Evolutionary conservation across 352 stramenopile species (phyloP), one percentile per base, ranked within the genome.

Genomic region (Pythium coloratum): DNA sequence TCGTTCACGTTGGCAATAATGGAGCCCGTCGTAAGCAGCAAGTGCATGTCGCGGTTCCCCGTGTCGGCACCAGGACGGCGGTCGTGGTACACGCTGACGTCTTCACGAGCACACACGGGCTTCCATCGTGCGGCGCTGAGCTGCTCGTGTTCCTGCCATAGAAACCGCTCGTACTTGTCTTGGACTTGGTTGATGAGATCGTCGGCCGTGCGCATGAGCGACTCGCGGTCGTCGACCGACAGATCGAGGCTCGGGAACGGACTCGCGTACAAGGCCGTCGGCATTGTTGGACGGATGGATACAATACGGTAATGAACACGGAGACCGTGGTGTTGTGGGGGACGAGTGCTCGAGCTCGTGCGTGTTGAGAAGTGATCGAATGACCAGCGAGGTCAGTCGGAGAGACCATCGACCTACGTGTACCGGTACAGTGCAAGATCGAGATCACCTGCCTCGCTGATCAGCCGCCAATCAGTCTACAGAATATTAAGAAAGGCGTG

Each of bases 1-100:
- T 91, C 83, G 30, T 90, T 67, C 0, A 91, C 40, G 13, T 70
- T 75, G 10, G 81, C 81, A 8, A 67, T 60, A 1, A 91, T 66
- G 3, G 70, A 82, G 12, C 83, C 83, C 3, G 64, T 28, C 9
- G 56, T 67, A 16, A 70, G 51, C 18, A 74, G 49, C 33, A 63
- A 13, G 28, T 61, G 42, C 24, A 69, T 36, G 38, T 71, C 40
- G 10, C 44, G 32, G 18, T 57, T 40, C 24, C 40, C 62, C 10
- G 60, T 60, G 30, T 26, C 53, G 7, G 40, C 51, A 44, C 78
- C 80, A 42, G 64, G 49, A 42, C 75, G 71, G 28, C 73, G 76
- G 46, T 89, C 75, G 6, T 75, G 59, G 58, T 73, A 86, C 50
- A 87, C 76, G 4, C 76, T 71, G 36, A 86, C 50, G 13, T 77